Evolutionary conservation across 139 green algal species (phyloP), one percentile per base, ranked within the genome.

Genomic region (Eudorina sp.): DNA sequence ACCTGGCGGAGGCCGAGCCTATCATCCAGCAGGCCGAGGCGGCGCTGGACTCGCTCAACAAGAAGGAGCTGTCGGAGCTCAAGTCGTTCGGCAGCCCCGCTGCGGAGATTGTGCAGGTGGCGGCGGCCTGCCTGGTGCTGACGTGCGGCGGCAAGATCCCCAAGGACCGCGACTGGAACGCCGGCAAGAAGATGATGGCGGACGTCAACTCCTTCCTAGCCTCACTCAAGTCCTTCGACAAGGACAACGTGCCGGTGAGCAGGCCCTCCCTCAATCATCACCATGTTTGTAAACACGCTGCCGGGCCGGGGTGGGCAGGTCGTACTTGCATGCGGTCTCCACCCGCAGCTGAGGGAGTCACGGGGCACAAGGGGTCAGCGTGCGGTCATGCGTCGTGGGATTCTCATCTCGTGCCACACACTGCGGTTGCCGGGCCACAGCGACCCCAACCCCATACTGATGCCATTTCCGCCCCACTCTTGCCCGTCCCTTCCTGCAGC

Each of bases 11-110:
- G 21, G 96, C 96, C 21, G 95, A 98, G 95, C 96, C 96, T 16
- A 93, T 98, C 46, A 95, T 98, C 53, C 92, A 79, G 46, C 29
- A 89, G 86, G 96, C 96, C 18, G 94, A 97, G 89, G 96, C 94
- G 31, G 96, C 96, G 9, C 91, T 98, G 86, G 94, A 98, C 92
- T 98, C 96, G 0, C 92, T 98, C 25, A 98, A 97, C 92, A 98
- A 98, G 92, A 98, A 98, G 88, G 93, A 97, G 53, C 60, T 96
- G 83, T 95, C 95, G 53, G 96, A 98, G 93, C 92, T 95, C 55
- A 98, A 98, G 93, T 96, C 94, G 19, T 92, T 98, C 45, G 97
- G 97, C 90, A 98, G 98, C 92, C 96, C 96, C 4, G 96, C 96
- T 18, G 69, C 94, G 40, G 96, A 95, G 25, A 95, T 98, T 76